Evolutionary conservation across 1,284 basidiomycete genomes (phyloP), one percentile per base, ranked within the genome.

Genomic region (Irpex lacteus): DNA sequence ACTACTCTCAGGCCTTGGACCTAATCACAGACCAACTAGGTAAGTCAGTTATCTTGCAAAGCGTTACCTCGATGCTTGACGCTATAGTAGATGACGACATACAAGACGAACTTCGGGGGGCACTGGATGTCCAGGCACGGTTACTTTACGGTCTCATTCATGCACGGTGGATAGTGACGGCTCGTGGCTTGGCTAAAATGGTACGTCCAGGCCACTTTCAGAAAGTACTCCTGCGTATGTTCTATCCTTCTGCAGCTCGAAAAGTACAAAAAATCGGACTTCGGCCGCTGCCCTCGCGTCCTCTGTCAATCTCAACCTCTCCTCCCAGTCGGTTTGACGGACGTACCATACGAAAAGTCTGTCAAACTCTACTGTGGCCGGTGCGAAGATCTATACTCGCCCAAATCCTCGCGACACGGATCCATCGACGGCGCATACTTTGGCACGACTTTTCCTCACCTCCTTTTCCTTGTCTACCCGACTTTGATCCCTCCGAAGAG

Each of bases 341-440:
- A 98, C 77, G 84, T 95, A 18, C 93, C 96, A 0, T 98, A 96
- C 76, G 93, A 96, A 76, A 98, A 98, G 80, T 94, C 94, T 38
- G 96, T 98, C 73, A 98, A 98, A 76, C 90, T 98, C 60, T 97
- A 96, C 79, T 98, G 96, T 76, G 95, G 94, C 2, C 89, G 95
- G 47, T 98, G 96, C 77, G 96, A 98, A 79, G 96, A 98, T 76
- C 89, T 98, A 68, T 98, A 98, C 78, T 94, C 92, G 0, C 96
- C 96, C 54, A 98, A 98, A 76, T 94, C 91, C 2, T 95, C 94
- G 8, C 86, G 96, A 47, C 96, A 98, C 76, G 95, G 96, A 55
- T 91, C 91, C 38, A 98, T 98, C 73, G 96, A 98, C 75, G 96
- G 96, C 36, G 96, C 96, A 2, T 98, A 96, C 78, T 98, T 98